These are phyloP conservation scores for Cryptosporidium xiaoi DNA, from an alignment of 169 alveolate species.

Conservation along the genomic window DNA sequence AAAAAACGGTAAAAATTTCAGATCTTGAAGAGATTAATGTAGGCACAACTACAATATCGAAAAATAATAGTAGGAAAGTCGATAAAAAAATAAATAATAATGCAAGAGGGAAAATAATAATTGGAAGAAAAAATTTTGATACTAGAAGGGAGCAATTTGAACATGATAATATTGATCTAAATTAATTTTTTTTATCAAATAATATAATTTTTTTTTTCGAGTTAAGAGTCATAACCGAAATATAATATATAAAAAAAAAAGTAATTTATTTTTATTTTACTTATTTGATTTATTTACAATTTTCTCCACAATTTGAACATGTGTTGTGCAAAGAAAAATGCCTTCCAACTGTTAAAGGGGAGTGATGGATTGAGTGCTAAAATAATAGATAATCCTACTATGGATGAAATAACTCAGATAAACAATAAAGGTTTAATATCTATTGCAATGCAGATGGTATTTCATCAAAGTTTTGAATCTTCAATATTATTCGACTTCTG, in stretches of 20 bases:
- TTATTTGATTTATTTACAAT: not conserved
- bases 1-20: not conserved
- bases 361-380: not conserved
- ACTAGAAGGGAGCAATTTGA: slow-evolving; percentile 62
- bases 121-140: slow-evolving; percentile 46
- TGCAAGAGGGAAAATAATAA: slow-evolving; percentile 15
- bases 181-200: not conserved
- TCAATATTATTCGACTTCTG: slow-evolving; percentile 55
- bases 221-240: not conserved
- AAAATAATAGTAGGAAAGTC: not conserved
- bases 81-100: not conserved
- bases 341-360: not conserved
- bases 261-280: not conserved
- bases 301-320: slow-evolving; percentile 7
- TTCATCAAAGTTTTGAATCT: slow-evolving; percentile 58
- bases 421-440: slow-evolving; percentile 24
- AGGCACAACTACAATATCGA: not conserved
- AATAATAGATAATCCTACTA: slow-evolving; percentile 17
- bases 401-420: slow-evolving; percentile 20
- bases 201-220: slow-evolving; percentile 1
- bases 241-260: not conserved
- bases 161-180: slow-evolving; percentile 18
- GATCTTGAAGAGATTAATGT: not conserved
- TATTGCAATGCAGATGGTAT: slow-evolving; percentile 59
- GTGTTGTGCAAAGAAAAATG: slow-evolving; percentile 46